Conservation (phyloP, 805 yeast genomes). For the Maudiozyma saulgeensis region DNA sequence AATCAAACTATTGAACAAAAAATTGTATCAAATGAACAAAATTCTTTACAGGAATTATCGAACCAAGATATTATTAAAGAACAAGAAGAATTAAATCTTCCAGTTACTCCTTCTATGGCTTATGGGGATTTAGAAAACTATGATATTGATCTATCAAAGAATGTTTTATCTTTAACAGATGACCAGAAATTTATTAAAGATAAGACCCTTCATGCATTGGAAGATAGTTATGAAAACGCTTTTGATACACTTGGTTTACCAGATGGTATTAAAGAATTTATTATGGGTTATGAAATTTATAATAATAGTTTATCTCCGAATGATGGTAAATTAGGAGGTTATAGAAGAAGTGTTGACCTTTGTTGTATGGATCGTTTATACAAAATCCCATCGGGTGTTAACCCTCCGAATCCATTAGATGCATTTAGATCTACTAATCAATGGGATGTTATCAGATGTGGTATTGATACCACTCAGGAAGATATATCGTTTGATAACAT, state of each 20-base stretch:
- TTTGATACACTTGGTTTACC: conserved; percentile 21
- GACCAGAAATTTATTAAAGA: conserved; percentile 11
- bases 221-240: conserved; percentile 10
- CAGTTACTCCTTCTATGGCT: background rate
- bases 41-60: too few species aligned
- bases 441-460: conserved; percentile 26
- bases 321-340: conserved; percentile 22
- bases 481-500: conserved; percentile 7
- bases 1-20: background rate
- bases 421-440: conserved; percentile 28
- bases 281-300: conserved; percentile 23
- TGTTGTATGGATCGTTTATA: conserved; percentile 21
- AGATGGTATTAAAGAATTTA: conserved; percentile 28
- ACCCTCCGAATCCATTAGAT: conserved; percentile 30
- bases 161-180: conserved; percentile 8
- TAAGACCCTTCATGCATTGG: conserved; percentile 6
- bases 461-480: conserved; percentile 11
- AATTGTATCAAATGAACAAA: too few species aligned
- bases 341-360: conserved; percentile 22
- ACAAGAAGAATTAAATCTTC: background rate
- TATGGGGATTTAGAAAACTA: conserved; percentile 13
- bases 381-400: conserved; percentile 21
- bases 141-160: conserved; percentile 9
- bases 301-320: conserved; percentile 14
- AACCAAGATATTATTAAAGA: background rate